Base-by-base conservation (phyloP, 805 yeast species). In the Torulaspora franciscae region DNA sequence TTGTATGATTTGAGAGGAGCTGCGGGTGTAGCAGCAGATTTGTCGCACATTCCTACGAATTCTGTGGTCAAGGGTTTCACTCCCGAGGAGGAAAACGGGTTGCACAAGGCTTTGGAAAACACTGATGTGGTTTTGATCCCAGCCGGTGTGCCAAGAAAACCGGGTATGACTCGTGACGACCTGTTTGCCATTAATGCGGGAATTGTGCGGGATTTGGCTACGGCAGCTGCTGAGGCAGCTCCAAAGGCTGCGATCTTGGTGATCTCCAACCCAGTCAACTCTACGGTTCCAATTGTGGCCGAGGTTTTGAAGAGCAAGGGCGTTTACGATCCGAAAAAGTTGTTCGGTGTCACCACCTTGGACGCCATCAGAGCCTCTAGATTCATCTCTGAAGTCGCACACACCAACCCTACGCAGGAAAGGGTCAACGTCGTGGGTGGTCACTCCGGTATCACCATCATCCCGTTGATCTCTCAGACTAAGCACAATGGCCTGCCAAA, bases 151-250 rank as follows among this genome's bases (percentile, higher is more conserved):
- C 97, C 95, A 75, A 86, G 95, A 80, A 90, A 89, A 76, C 97
- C 97, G 57, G 97, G 97, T 70, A 90, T 90, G 97, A 87, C 96
- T 64, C 85, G 97, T 77, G 97, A 90, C 68, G 97, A 90, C 67
- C 76, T 90, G 62, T 90, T 90, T 83, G 83, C 86, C 76, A 90
- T 95, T 75, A 90, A 90, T 65, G 97, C 97, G 42, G 83, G 95
- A 42, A 90, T 90, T 68, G 96, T 90, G 52, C 82, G 93, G 67
- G 96, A 86, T 70, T 77, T 90, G 69, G 95, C 95, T 66, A 75
- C 82, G 70, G 85, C 89, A 43, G 79, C 79, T 58, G 95, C 95
- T 50, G 86, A 84, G 55, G 65, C 75, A 68, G 77, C 85, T 55
- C 96, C 96, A 65, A 77, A 85, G 58, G 96, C 96, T 49, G 80